Conservation (phyloP, 2,329 filamentous ascomycete species). For the Aspergillus sp. region DNA sequence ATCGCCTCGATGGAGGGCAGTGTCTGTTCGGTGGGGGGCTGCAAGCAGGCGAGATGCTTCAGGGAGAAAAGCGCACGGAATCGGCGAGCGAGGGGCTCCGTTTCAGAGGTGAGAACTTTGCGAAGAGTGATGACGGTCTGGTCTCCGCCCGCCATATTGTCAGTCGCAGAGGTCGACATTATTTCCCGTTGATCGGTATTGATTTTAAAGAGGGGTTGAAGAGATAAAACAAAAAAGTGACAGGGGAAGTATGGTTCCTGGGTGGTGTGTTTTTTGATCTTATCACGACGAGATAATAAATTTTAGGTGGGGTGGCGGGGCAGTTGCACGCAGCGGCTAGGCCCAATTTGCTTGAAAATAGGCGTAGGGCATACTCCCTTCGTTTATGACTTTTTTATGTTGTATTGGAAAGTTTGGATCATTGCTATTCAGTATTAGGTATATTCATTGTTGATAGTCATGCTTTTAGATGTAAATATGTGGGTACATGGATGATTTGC, state of each 20-base stretch:
- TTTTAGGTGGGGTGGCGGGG: slow-evolving; percentile 36
- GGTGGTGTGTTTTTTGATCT: slow-evolving; percentile 24
- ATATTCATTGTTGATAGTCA: no score
- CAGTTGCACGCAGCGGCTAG: slow-evolving; percentile 13
- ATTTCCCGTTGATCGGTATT: background rate
- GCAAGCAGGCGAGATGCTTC: slow-evolving; percentile 78
- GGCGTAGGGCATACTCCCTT: no score
- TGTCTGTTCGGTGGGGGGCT: slow-evolving; percentile 52
- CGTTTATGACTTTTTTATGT: no score
- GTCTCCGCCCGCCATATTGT: slow-evolving; percentile 18
- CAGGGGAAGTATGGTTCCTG: slow-evolving; percentile 4
- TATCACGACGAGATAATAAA: slow-evolving; percentile 28
- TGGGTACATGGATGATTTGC: no score
- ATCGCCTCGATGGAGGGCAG: slow-evolving; percentile 72
- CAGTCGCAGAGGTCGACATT: slow-evolving; percentile 19
- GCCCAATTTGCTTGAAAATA: slow-evolving; percentile 10
- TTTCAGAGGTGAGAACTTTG: slow-evolving; percentile 73
- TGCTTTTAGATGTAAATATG: no score
- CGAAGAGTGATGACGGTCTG: slow-evolving; percentile 48
- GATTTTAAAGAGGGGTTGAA: background rate
- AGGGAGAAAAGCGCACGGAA: slow-evolving; percentile 97
- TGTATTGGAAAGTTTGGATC: no score
- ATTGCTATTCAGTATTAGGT: no score
- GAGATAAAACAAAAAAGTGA: slow-evolving; percentile 2
- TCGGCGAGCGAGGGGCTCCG: slow-evolving; percentile 75